Evolutionary conservation across 2,329 filamentous ascomycete species (phyloP), one percentile per base, ranked within the genome.

Genomic region (Exophiala phaeomuriformis): DNA sequence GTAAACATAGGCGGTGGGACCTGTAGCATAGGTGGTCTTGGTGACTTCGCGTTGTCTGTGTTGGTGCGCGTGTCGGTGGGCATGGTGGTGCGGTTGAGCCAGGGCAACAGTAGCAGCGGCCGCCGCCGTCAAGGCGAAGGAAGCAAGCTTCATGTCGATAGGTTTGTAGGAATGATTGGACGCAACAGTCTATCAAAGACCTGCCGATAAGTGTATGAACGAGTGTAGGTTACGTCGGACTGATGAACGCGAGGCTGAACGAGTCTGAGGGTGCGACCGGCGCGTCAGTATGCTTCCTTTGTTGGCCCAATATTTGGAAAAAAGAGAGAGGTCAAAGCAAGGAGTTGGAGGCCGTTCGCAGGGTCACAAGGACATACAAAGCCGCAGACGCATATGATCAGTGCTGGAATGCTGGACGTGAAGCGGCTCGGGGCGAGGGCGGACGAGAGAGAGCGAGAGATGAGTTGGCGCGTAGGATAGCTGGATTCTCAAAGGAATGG

Each of bases 1-100:
- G 72, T 90, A 96, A 52, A 85, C 78, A 52, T 84, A 81, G 62
- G 83, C 79, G 48, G 81, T 83, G 39, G 78, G 73, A 47, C 83
- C 77, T 51, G 78, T 76, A 50, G 81, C 78, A 49, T 75, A 65
- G 59, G 74, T 71, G 19, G 74, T 72, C 55, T 71, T 71, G 35
- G 72, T 71, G 12, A 60, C 66, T 59, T 71, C 72, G 64, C 69
- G 69, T 47, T 59, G 60, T 51, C 70, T 67, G 59, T 70, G 69
- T 47, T 59, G 54, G 61, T 71, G 71, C 52, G 67, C 66, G 60
- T 72, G 73, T 47, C 66, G 65, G 58, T 72, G 71, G 52, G 67
- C 66, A 61, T 72, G 68, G 42, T 61, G 63, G 56, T 73, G 69
- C 37, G 72, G 73, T 52, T 68, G 64, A 52, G 66, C 71, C 54